phyloP scores from a whole-genome alignment of 768 basidiomycete species.

The Dacryopinax spathularia region DNA sequence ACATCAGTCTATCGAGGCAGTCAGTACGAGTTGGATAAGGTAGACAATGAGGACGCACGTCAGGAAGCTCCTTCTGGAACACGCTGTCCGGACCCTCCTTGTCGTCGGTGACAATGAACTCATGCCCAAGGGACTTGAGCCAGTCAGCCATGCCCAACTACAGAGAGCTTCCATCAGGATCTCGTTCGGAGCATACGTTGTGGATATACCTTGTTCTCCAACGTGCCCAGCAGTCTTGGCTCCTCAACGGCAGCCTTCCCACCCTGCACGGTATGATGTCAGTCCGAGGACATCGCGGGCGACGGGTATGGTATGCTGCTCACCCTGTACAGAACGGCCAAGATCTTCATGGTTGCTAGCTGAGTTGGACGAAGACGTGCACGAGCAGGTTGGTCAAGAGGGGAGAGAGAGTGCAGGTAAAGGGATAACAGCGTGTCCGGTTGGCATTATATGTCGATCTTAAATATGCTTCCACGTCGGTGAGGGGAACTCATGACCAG shows the following conservation, averaged over 20 bases:
- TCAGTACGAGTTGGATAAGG: not conserved
- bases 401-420: not conserved
- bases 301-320: not conserved
- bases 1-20: not conserved
- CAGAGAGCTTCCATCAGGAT: not conserved
- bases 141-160: slow-evolving; percentile 61
- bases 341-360: not conserved
- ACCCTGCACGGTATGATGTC: slow-evolving; percentile 35
- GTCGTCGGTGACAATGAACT: slow-evolving; percentile 60
- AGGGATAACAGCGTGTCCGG: not conserved
- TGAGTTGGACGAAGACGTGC: not conserved
- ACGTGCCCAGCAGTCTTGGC: slow-evolving; percentile 62
- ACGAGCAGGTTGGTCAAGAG: not conserved
- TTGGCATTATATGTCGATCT: not conserved
- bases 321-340: not conserved
- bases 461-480: not conserved
- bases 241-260: slow-evolving; percentile 50
- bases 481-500: not conserved
- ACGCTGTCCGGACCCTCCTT: slow-evolving; percentile 72
- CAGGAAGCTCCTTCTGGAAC: slow-evolving; percentile 70
- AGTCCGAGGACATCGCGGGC: not conserved
- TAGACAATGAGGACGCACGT: slow-evolving; percentile 34
- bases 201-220: slow-evolving; percentile 43
- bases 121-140: slow-evolving; percentile 59
- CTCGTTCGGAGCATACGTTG: not conserved